phyloP scores from a whole-genome alignment of 352 stramenopile genomes.

The Phytophthora pisi region DNA sequence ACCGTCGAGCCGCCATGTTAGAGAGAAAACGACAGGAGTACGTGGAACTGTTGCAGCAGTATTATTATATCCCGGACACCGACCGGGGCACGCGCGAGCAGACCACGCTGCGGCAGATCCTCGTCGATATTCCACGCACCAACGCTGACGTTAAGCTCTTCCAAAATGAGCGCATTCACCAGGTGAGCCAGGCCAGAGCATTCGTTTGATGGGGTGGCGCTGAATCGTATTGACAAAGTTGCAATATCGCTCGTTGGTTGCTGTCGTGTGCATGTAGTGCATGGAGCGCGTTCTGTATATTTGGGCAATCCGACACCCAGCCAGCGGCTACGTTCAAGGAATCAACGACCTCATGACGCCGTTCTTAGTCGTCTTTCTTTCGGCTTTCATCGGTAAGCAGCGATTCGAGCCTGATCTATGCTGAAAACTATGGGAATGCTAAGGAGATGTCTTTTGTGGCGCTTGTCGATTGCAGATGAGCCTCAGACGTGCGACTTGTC shows the following conservation, averaged over 20 bases:
- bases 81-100: conserved; percentile 95
- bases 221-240: conserved; percentile 6
- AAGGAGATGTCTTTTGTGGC: conserved; percentile 3
- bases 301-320: conserved; percentile 98
- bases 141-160: conserved; percentile 97
- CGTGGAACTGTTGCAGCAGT: conserved; percentile 92
- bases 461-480: conserved; percentile 46
- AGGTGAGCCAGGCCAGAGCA: conserved; percentile 41
- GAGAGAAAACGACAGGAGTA: conserved; percentile 97
- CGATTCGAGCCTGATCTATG: too few relatives aligned
- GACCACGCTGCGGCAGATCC: conserved; percentile 94
- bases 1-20: conserved; percentile 91
- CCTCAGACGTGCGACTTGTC: conserved; percentile 78
- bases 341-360: conserved; percentile 99
- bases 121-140: conserved; percentile 99
- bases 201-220: neutral
- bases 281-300: conserved; percentile 98
- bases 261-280: conserved; percentile 46
- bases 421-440: neutral
- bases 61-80: conserved; percentile 97
- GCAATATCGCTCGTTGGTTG: conserved; percentile 3
- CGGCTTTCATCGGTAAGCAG: conserved; percentile 67
- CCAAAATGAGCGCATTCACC: conserved; percentile 93
- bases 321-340: conserved; percentile 98
- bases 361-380: conserved; percentile 97